Conservation (phyloP, 768 basidiomycete species). For the Infundibulicybe gibba region DNA sequence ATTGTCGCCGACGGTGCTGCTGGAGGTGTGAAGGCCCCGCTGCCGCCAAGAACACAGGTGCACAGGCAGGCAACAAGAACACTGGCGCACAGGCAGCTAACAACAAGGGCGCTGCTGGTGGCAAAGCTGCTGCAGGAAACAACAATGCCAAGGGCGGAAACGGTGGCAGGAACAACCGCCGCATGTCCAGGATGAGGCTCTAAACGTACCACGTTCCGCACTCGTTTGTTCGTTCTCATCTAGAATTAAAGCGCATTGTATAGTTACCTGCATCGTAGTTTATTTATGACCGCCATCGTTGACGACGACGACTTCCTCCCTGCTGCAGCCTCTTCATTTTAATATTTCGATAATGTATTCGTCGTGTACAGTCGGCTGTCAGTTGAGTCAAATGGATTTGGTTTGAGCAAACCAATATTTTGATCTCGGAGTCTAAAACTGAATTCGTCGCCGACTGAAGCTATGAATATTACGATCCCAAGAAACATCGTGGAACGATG, state of each 20-base stretch:
- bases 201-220: neutral
- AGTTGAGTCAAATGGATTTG: neutral
- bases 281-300: no score
- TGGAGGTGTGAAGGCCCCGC: conserved; percentile 2
- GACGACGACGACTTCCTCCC: no score
- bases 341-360: neutral
- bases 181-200: neutral
- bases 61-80: neutral
- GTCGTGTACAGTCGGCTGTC: conserved; percentile 3
- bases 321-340: neutral
- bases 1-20: neutral
- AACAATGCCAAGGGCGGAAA: neutral
- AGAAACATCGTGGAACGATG: no score
- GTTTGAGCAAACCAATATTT: neutral
- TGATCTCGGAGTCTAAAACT: neutral
- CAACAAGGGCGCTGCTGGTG: neutral
- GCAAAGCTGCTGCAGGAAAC: neutral
- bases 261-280: no score
- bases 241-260: no score
- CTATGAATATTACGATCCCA: conserved; percentile 6
- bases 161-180: conserved; percentile 1
- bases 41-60: neutral
- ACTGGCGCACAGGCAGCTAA: conserved; percentile 1
- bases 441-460: neutral
- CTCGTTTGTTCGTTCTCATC: no score